A percentile compares a stretch with the other conserved stretches of the same genome.
phyloP scores from a whole-genome alignment of 176 grass and related monocot genomes.

The Pharus latifolius region DNA sequence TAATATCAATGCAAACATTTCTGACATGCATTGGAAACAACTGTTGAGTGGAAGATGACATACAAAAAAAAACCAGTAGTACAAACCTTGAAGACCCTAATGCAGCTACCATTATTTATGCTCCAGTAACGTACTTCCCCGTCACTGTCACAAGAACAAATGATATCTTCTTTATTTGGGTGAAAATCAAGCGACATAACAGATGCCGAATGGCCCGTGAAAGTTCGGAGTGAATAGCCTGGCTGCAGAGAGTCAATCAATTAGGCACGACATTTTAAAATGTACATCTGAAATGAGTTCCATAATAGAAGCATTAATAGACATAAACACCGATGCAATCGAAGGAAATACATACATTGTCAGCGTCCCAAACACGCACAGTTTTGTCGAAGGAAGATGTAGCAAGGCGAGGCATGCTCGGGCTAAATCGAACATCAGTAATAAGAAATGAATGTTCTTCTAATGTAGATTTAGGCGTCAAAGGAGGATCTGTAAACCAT shows the following conservation, averaged over 20 bases:
- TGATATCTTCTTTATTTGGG: conserved; percentile 96
- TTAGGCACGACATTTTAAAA: background rate
- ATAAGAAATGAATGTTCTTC: conserved; percentile 81
- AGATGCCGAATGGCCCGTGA: conserved; percentile 87
- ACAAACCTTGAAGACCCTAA: conserved; percentile 75
- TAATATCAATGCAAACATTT: no score
- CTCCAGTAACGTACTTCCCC: conserved; percentile 94
- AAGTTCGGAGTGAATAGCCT: conserved; percentile 91
- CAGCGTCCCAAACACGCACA: conserved; percentile 95
- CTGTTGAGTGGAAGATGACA: conserved; percentile 8
- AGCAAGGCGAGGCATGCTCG: conserved; percentile 85
- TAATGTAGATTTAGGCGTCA: conserved; percentile 70
- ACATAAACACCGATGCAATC: no score
- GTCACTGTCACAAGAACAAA: conserved; percentile 88
- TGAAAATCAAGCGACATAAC: conserved; percentile 96
- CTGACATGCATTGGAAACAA: no score
- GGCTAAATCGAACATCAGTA: conserved; percentile 96
- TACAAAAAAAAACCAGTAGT: background rate
- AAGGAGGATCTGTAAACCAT: conserved; percentile 63
- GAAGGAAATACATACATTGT: conserved; percentile 76
- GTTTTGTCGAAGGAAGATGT: conserved; percentile 98
- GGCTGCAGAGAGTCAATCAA: conserved; percentile 44
- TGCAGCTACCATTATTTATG: conserved; percentile 92
- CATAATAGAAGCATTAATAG: no score
- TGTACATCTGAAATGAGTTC: no score